Evolutionary conservation across 2,329 filamentous ascomycete genomes (phyloP).

Genomic region (Fusarium multiceps): DNA sequence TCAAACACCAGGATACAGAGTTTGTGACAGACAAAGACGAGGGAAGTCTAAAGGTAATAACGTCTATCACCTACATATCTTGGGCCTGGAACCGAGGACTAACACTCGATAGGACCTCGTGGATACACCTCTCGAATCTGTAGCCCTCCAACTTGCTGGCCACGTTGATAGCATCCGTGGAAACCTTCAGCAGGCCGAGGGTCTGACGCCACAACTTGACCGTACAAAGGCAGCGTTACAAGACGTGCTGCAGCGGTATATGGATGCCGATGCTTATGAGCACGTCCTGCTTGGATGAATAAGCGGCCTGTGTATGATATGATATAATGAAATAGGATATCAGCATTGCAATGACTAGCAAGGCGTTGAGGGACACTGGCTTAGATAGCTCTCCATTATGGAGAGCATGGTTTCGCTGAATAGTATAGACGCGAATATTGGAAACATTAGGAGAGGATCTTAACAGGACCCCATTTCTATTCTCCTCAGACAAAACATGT

Average conservation of each 20-base stretch:
- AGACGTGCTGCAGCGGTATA: conserved; percentile 58
- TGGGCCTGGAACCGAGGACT: background rate
- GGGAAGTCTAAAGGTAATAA: conserved; percentile 41
- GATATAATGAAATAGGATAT: conserved; percentile 16
- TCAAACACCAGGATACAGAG: conserved; percentile 16
- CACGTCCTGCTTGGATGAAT: conserved; percentile 58
- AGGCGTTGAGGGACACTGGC: conserved; percentile 14
- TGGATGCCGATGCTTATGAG: conserved; percentile 60
- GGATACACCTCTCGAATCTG: conserved; percentile 57
- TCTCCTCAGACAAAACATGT: background rate
- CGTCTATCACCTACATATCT: background rate
- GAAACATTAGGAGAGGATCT: background rate
- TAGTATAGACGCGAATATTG: background rate
- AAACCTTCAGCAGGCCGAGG: conserved; percentile 66
- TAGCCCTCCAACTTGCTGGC: conserved; percentile 62
- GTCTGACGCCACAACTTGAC: conserved; percentile 61
- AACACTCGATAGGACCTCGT: conserved; percentile 49
- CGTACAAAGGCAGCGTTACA: conserved; percentile 62
- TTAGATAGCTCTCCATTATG: conserved; percentile 1
- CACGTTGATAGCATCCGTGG: conserved; percentile 68
- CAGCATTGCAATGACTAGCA: conserved; percentile 8
- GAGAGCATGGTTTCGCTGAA: background rate
- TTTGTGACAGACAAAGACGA: conserved; percentile 20
- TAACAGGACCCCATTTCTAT: background rate
- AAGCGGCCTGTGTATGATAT: conserved; percentile 3